Conservation (phyloP, 129 eudicot genomes). For the Erigeron canadensis region DNA sequence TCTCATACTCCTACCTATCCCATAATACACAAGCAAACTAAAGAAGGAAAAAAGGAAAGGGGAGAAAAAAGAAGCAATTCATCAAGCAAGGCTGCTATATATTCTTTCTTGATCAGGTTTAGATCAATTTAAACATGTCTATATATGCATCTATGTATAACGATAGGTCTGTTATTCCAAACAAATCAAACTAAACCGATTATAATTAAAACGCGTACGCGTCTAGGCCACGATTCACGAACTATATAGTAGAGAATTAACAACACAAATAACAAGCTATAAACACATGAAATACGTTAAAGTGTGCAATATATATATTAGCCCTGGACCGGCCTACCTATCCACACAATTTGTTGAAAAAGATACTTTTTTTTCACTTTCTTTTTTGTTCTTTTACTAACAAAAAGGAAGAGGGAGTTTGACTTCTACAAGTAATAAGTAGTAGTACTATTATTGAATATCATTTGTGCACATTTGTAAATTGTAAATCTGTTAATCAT, state of each 20-base stretch:
- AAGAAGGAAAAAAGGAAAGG: slow-evolving; percentile 28
- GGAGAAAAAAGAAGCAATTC: neutral
- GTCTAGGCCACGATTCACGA: neutral
- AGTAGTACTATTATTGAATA: slow-evolving; percentile 37
- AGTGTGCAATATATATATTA: slow-evolving; percentile 7
- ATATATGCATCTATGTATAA: neutral
- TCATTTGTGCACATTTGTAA: slow-evolving; percentile 34
- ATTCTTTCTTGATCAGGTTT: slow-evolving; percentile 20
- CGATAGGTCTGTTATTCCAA: neutral
- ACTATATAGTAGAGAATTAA: neutral
- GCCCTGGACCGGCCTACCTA: slow-evolving; percentile 29
- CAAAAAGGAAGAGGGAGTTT: slow-evolving; percentile 35
- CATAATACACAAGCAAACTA: slow-evolving; percentile 39
- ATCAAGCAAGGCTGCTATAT: slow-evolving; percentile 27
- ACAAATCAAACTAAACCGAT: neutral
- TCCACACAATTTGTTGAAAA: slow-evolving; percentile 37
- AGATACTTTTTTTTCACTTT: slow-evolving; percentile 38
- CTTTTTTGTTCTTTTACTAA: slow-evolving; percentile 32
- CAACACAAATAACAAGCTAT: neutral
- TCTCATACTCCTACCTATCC: slow-evolving; percentile 39
- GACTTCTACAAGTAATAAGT: slow-evolving; percentile 42
- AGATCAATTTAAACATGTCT: neutral
- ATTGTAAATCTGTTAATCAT: slow-evolving; percentile 32
- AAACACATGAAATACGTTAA: neutral
- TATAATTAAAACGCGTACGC: neutral